These are phyloP conservation scores for Dioszegia hungarica DNA, from an alignment of 768 basidiomycete genomes.

Conservation along the genomic window DNA sequence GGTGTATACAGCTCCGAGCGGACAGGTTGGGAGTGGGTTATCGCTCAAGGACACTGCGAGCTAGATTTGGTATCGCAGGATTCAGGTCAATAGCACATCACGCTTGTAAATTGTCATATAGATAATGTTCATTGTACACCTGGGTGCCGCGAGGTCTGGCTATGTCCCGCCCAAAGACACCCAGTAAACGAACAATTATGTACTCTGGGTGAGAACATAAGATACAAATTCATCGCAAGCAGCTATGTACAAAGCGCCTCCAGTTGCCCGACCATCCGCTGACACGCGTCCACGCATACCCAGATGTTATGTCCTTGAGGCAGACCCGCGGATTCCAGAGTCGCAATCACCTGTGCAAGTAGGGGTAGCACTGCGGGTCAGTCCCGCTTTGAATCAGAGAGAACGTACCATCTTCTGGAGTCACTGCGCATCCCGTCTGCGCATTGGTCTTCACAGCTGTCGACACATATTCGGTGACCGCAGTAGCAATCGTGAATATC, in stretches of 20 bases:
- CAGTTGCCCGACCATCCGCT: background rate
- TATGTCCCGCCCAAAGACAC: too few species aligned
- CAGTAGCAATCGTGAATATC: background rate
- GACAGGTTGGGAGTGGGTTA: background rate
- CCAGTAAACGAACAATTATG: too few species aligned
- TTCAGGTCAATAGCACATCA: too few species aligned
- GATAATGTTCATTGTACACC: too few species aligned
- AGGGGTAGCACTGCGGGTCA: background rate
- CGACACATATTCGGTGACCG: too few species aligned
- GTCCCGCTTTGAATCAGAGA: too few species aligned
- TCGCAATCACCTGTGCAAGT: background rate
- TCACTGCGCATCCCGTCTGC: background rate
- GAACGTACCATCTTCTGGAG: constrained; percentile 3
- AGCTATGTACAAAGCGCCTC: background rate
- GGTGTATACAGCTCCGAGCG: constrained; percentile 51
- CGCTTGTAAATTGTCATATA: too few species aligned
- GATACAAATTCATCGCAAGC: too few species aligned
- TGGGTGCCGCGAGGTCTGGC: too few species aligned
- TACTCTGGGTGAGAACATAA: too few species aligned
- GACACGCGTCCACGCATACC: background rate
- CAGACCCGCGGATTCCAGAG: background rate
- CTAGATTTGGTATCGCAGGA: too few species aligned
- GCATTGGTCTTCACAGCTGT: background rate
- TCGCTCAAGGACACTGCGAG: too few species aligned
- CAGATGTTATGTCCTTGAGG: background rate